Percentiles rank a stretch among this genome's conserved stretches.
Evolutionary conservation across 495 filamentous ascomycete species (phyloP).

Genomic region (Saxophila tyrrhenica): DNA sequence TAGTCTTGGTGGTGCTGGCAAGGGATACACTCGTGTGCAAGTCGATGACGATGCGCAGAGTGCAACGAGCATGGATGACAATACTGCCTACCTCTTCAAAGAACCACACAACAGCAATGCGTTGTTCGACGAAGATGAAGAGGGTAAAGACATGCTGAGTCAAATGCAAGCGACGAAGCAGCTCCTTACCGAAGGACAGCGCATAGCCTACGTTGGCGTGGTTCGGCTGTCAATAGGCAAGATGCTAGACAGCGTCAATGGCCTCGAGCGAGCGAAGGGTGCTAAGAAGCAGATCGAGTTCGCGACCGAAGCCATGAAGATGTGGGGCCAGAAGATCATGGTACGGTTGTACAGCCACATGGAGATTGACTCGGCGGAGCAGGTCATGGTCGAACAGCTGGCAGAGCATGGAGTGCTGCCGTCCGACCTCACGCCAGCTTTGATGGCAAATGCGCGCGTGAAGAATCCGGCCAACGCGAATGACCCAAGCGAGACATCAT

Average conservation of each 20-base stretch:
- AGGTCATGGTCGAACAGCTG: constrained; percentile 98
- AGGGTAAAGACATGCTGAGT: constrained; percentile 62
- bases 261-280: constrained; percentile 39
- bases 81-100: constrained; percentile 91
- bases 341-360: constrained; percentile 85
- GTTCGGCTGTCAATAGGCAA: constrained; percentile 63
- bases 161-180: constrained; percentile 96
- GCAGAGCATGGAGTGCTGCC: constrained; percentile 82
- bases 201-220: constrained; percentile 91
- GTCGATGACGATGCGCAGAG: constrained; percentile 91
- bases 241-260: constrained; percentile 59
- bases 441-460: constrained; percentile 90
- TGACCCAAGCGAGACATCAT: constrained; percentile 5
- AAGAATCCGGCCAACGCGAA: constrained; percentile 58
- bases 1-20: constrained; percentile 73
- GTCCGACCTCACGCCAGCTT: constrained; percentile 63
- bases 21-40: constrained; percentile 86
- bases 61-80: constrained; percentile 91
- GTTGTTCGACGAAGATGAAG: constrained; percentile 60
- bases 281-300: constrained; percentile 58
- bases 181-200: constrained; percentile 85
- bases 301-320: constrained; percentile 67
- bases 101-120: constrained; percentile 42
- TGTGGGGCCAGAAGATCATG: constrained; percentile 98
- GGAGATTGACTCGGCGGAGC: constrained; percentile 83